Evolutionary conservation across 1,139 yeast genomes (phyloP), one percentile per base, ranked within the genome.

Genomic region (Geotrichum bryndzae): DNA sequence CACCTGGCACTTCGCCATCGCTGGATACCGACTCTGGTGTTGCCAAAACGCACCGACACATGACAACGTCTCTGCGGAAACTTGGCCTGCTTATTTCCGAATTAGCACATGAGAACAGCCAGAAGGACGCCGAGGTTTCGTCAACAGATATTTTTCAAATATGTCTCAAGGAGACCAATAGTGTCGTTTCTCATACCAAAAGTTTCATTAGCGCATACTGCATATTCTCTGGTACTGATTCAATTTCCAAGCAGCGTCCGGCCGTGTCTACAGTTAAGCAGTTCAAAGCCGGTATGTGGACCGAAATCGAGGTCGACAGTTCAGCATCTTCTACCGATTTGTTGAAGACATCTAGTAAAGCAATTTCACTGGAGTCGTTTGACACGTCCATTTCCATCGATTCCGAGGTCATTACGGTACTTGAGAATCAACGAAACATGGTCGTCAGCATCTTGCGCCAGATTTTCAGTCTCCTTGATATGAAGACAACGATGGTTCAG

Each of bases 1-100:
- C 71, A 2, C 67, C 68, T 22, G 70, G 71, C 13, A 62, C 70
- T 2, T 63, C 63, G 46, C 71, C 70, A 13, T 61, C 66, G 13
- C n/a, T 41, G 48, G 54, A 64, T 13, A 68, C 67, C 27, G 53
- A 62, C 38, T 57, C 64, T 18, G 68, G 63, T 15, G 56, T 68
- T 15, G 64, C 70, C 10, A 61, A 65, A n/a, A 58, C 67, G 22
- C 69, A 63, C 57, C 65, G 69, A 38, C 55, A 65, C 11, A 63
- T 68, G 65, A 65, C 68, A 66, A 65, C 63, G 33, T 53, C 65
- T 13, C 57, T 69, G 45, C 64, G 66, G 46, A 63, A 67, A 27
- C 57, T 66, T n/a, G 66, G 67, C 35, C 58, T 67, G 53, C 60
- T 23, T 5, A 41, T 41, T n/a, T 41, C 22, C 3, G 48, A 41